phyloP scores from a whole-genome alignment of 2,329 filamentous ascomycete species.

The Colletotrichum liaoningense region DNA sequence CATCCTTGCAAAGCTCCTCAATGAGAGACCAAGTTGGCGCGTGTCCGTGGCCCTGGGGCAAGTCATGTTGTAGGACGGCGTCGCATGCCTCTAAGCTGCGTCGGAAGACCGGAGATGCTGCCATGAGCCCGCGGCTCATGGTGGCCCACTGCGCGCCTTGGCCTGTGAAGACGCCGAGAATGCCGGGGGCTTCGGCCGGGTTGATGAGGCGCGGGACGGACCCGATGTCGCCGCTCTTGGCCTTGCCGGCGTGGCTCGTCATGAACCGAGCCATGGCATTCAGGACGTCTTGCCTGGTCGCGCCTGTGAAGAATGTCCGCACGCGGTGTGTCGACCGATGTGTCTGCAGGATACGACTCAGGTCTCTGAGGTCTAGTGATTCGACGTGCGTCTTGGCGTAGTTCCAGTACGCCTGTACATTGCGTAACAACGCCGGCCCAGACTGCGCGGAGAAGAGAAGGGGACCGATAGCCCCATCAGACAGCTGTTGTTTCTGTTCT shows the following conservation, averaged over 20 bases:
- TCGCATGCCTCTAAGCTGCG: too few relatives aligned
- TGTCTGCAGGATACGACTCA: not conserved
- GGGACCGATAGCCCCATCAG: slow-evolving; percentile 42
- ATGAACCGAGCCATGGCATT: too few relatives aligned
- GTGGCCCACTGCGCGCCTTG: slow-evolving; percentile 45
- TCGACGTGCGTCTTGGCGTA: not conserved
- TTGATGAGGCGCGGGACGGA: not conserved
- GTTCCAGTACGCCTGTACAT: not conserved
- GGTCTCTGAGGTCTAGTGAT: not conserved
- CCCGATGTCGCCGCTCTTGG: too few relatives aligned
- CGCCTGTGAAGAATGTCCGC: too few relatives aligned
- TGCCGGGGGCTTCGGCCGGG: not conserved
- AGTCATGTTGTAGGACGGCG: too few relatives aligned
- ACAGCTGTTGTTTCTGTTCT: too few relatives aligned
- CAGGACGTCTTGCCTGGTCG: too few relatives aligned
- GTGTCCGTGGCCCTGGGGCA: slow-evolving; percentile 35
- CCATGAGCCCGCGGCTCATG: too few relatives aligned
- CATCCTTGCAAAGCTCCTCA: slow-evolving; percentile 42
- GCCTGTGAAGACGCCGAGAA: slow-evolving; percentile 43
- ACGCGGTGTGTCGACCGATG: too few relatives aligned
- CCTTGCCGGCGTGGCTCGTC: too few relatives aligned
- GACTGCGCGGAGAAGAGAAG: slow-evolving; percentile 36
- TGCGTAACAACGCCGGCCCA: not conserved
- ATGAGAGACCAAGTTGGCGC: slow-evolving; percentile 41
- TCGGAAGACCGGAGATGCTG: too few relatives aligned